Conservation (phyloP, 2,329 filamentous ascomycete species). For the Zelopaecilomyces penicillatus region DNA sequence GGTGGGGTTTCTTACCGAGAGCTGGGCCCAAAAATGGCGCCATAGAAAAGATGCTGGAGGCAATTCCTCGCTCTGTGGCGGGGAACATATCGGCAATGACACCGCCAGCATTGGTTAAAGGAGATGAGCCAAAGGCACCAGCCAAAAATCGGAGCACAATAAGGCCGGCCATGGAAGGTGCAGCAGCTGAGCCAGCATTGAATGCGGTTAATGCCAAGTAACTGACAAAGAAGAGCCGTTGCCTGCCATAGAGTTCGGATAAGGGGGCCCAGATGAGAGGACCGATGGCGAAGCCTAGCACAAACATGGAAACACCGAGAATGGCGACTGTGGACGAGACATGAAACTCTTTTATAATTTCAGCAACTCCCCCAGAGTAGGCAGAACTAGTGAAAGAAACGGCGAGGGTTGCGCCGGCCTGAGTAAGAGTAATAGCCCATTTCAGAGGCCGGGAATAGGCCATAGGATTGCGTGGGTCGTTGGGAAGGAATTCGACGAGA, state of each 20-base stretch:
- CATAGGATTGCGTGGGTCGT: constrained; percentile 61
- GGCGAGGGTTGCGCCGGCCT: constrained; percentile 58
- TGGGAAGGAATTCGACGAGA: constrained; percentile 57
- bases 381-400: constrained; percentile 64
- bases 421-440: constrained; percentile 56
- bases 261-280: constrained; percentile 60
- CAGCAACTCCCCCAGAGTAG: constrained; percentile 48
- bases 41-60: constrained; percentile 51
- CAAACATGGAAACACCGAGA: constrained; percentile 56
- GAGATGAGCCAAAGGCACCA: constrained; percentile 53
- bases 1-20: constrained; percentile 28
- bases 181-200: constrained; percentile 49
- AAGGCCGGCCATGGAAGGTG: constrained; percentile 49
- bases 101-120: constrained; percentile 54
- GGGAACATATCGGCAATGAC: constrained; percentile 57
- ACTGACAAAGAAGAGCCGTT: constrained; percentile 51
- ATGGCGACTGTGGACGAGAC: constrained; percentile 45
- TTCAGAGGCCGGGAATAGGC: constrained; percentile 48
- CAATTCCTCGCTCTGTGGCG: constrained; percentile 45
- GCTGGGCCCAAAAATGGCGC: constrained; percentile 57
- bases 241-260: constrained; percentile 54
- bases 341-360: constrained; percentile 47
- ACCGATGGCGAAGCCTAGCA: constrained; percentile 53
- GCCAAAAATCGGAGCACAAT: constrained; percentile 63
- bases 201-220: constrained; percentile 53